These are phyloP conservation scores for Lavandula angustifolia DNA, from an alignment of 257 asterid species.

Conservation along the genomic window DNA sequence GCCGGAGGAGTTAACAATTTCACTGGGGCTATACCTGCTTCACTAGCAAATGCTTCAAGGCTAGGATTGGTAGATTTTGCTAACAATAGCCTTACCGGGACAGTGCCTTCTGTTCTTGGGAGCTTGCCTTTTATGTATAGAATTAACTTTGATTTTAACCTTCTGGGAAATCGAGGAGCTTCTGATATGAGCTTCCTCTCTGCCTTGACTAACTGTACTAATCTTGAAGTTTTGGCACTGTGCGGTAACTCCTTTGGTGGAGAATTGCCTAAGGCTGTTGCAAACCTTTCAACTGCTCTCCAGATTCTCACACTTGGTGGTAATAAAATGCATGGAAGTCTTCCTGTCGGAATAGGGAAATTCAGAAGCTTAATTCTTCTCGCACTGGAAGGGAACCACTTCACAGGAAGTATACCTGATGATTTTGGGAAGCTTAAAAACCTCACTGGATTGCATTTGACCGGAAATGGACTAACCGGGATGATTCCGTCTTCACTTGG, in stretches of 20 bases:
- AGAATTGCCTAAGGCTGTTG: slow-evolving; percentile 33
- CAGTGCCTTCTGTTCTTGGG: slow-evolving; percentile 9
- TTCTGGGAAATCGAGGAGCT: slow-evolving; percentile 30
- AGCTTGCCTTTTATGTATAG: background rate
- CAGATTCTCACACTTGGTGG: slow-evolving; percentile 26
- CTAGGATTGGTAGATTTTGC: slow-evolving; percentile 9
- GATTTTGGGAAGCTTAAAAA: slow-evolving; percentile 32
- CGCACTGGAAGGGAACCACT: slow-evolving; percentile 26
- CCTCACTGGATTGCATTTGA: slow-evolving; percentile 27
- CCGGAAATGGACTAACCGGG: slow-evolving; percentile 31
- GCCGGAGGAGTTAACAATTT: slow-evolving; percentile 9
- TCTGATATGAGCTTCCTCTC: slow-evolving; percentile 34
- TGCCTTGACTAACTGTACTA: slow-evolving; percentile 28
- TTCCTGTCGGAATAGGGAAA: slow-evolving; percentile 34
- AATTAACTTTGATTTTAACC: slow-evolving; percentile 20
- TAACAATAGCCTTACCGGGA: slow-evolving; percentile 4
- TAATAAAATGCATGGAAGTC: slow-evolving; percentile 36
- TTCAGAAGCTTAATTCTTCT: slow-evolving; percentile 29
- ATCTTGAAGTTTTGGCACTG: slow-evolving; percentile 29
- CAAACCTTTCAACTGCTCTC: slow-evolving; percentile 41
- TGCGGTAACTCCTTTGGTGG: slow-evolving; percentile 32
- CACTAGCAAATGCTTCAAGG: slow-evolving; percentile 8
- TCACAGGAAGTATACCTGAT: slow-evolving; percentile 34
- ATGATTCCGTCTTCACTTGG: slow-evolving; percentile 37
- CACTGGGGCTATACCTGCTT: slow-evolving; percentile 15